phyloP scores from a whole-genome alignment of 2,329 filamentous ascomycete species.

The Diaporthe ampelina region DNA sequence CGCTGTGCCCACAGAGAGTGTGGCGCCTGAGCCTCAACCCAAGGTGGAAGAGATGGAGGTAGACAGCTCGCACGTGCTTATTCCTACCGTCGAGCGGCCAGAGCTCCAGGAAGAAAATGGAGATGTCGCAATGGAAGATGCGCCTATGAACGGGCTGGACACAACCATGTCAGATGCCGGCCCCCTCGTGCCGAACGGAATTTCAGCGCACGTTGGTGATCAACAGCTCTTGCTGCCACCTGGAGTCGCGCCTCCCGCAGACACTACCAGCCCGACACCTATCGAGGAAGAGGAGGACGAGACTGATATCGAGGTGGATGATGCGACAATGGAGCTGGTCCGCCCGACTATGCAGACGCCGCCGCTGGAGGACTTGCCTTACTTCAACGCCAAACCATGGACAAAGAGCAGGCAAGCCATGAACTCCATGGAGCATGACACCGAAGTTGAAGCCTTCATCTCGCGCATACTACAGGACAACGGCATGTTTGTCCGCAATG shows the following conservation, averaged over 20 bases:
- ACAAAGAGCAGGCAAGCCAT: constrained; percentile 61
- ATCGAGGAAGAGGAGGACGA: constrained; percentile 66
- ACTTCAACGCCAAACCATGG: constrained; percentile 62
- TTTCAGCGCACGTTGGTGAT: constrained; percentile 43
- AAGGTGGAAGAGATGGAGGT: constrained; percentile 60
- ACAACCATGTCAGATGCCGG: constrained; percentile 26
- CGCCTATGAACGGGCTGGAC: constrained; percentile 37
- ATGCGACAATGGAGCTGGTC: constrained; percentile 62
- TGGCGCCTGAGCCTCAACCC: constrained; percentile 47
- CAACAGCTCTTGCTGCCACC: constrained; percentile 40
- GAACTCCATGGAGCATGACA: constrained; percentile 56
- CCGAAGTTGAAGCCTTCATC: constrained; percentile 61
- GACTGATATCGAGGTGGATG: constrained; percentile 68
- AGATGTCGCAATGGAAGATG: constrained; percentile 56
- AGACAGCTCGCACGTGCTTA: constrained; percentile 49
- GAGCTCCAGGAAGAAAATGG: constrained; percentile 44
- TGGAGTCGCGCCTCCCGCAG: constrained; percentile 42
- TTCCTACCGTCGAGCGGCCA: constrained; percentile 45
- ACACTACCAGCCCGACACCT: constrained; percentile 64
- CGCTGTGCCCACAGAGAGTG: constrained; percentile 34
- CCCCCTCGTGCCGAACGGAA: constrained; percentile 39
- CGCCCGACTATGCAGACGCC: constrained; percentile 68
- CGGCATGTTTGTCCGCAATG: constrained; percentile 51
- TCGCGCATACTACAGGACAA: constrained; percentile 60
- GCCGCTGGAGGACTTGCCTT: constrained; percentile 66